Evolutionary conservation across 208 protist genomes (phyloP).

Genomic region (Trypanosomatidae sp.): DNA sequence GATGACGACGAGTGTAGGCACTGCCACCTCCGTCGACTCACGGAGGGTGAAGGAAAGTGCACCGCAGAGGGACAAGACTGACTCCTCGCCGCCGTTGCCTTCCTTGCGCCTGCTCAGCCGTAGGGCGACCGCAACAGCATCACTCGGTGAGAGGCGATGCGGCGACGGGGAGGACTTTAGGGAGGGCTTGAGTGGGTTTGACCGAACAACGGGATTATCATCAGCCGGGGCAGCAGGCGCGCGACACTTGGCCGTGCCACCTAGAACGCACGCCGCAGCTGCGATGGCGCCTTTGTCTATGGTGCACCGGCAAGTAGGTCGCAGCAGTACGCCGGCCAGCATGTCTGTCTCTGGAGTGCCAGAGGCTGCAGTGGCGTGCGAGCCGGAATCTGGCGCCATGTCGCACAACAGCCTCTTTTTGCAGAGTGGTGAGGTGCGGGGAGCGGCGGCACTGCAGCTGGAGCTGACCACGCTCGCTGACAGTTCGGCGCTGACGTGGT

Average conservation of each 20-base stretch:
- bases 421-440: background rate
- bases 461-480: constrained; percentile 23
- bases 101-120: background rate
- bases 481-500: constrained; percentile 7
- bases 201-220: background rate
- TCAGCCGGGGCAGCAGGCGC: background rate
- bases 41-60: background rate
- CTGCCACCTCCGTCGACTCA: background rate
- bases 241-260: background rate
- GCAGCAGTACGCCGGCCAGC: background rate
- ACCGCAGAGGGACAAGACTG: background rate
- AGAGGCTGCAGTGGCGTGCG: background rate
- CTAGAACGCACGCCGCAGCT: background rate
- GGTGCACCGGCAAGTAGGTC: constrained; percentile 10
- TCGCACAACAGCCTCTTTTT: background rate
- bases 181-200: background rate
- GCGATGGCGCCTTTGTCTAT: constrained; percentile 7
- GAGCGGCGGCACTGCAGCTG: constrained; percentile 14
- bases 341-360: background rate
- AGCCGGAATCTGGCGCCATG: background rate
- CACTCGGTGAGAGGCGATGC: background rate
- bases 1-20: background rate
- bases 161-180: background rate
- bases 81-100: background rate
- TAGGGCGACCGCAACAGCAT: background rate